Conservation (phyloP, 83 land plant species). For the Thuja plicata region DNA sequence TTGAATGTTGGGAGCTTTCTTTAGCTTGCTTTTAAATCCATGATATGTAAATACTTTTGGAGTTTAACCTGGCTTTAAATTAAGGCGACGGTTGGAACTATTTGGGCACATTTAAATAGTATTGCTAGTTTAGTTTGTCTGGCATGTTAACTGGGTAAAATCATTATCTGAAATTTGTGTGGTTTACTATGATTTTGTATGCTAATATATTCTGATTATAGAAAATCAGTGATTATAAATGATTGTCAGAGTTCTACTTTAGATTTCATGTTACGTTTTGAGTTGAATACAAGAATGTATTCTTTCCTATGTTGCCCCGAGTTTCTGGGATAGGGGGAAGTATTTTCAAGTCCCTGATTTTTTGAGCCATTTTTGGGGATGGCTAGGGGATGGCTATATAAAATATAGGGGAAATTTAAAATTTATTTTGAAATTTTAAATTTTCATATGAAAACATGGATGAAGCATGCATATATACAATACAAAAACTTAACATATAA, state of each 20-base stretch:
- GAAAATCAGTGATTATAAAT: not conserved
- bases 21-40: not conserved
- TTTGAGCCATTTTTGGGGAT: too few species aligned
- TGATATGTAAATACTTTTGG: not conserved
- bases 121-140: not conserved
- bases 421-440: too few species aligned
- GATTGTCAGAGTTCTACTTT: not conserved
- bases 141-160: not conserved
- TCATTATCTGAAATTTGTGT: not conserved
- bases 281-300: not conserved
- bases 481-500: too few species aligned
- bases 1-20: not conserved
- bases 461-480: too few species aligned
- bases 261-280: not conserved
- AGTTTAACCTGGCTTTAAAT: not conserved
- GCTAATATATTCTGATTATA: not conserved
- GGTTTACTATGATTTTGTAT: not conserved
- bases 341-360: too few species aligned
- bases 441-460: too few species aligned
- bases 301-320: not conserved
- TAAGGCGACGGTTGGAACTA: not conserved
- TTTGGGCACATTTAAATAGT: not conserved
- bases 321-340: too few species aligned
- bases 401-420: too few species aligned
- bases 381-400: too few species aligned